Conservation (phyloP, 2,329 filamentous ascomycete species). For the Penicillium thymicola region DNA sequence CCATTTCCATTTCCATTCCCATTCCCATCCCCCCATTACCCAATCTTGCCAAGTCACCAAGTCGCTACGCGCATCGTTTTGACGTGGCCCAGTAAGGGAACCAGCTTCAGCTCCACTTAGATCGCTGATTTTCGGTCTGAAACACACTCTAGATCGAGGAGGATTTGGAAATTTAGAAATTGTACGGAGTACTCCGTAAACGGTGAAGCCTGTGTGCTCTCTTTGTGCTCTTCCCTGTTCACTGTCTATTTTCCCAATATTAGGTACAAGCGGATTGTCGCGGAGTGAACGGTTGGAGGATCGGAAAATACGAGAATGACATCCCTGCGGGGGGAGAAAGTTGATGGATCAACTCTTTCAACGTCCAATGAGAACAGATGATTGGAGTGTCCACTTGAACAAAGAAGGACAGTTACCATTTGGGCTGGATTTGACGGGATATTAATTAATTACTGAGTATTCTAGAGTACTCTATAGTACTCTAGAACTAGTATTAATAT, state of each 20-base stretch:
- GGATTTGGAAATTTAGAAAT: neutral
- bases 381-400: neutral
- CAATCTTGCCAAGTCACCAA: neutral
- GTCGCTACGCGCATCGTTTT: slow-evolving; percentile 2
- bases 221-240: neutral
- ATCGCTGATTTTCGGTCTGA: neutral
- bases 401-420: no score
- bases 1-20: neutral
- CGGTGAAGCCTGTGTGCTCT: neutral
- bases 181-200: neutral
- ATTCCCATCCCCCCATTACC: neutral
- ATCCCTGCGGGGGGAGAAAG: neutral
- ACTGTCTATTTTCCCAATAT: neutral
- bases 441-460: no score
- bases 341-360: slow-evolving; percentile 1
- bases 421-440: no score
- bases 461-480: no score
- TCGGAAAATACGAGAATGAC: neutral
- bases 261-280: neutral
- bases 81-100: slow-evolving; percentile 1
- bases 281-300: neutral
- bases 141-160: neutral
- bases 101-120: slow-evolving; percentile 1
- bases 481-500: neutral
- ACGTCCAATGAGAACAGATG: neutral